Percentiles rank a stretch among this genome's conserved stretches.
Evolutionary conservation across 1,284 basidiomycete genomes (phyloP).

Genomic region (Wallemia hederae): DNA sequence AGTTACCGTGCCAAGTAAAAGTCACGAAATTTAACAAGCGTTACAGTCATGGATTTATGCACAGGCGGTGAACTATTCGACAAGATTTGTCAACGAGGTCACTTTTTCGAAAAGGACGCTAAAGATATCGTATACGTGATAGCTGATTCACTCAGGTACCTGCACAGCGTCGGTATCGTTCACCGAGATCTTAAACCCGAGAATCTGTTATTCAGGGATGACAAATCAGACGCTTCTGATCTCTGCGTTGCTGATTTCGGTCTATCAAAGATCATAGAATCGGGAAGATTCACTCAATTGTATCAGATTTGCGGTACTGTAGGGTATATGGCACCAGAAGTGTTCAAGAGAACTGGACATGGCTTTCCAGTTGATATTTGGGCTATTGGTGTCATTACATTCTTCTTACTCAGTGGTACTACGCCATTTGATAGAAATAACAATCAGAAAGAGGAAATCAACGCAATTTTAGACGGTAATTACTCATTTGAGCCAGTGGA

Average conservation of each 20-base stretch:
- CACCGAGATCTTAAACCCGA: constrained; percentile 93
- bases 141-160: constrained; percentile 60
- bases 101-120: constrained; percentile 89
- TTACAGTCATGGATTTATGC: constrained; percentile 71
- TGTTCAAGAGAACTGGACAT: constrained; percentile 86
- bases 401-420: constrained; percentile 80
- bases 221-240: constrained; percentile 54
- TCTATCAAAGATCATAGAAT: constrained; percentile 22
- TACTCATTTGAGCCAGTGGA: constrained; percentile 71
- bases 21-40: neutral
- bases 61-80: constrained; percentile 95
- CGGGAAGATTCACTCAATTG: constrained; percentile 7
- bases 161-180: constrained; percentile 81
- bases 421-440: constrained; percentile 78
- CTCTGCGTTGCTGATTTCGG: constrained; percentile 97
- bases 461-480: constrained; percentile 70
- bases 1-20: neutral
- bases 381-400: constrained; percentile 84
- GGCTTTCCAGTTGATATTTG: constrained; percentile 87
- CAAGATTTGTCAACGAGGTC: constrained; percentile 87
- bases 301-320: constrained; percentile 67
- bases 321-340: constrained; percentile 87
- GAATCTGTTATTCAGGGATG: constrained; percentile 76
- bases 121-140: constrained; percentile 66
- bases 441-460: constrained; percentile 19